phyloP scores from a whole-genome alignment of 2,329 filamentous ascomycete species.

The Diaporthe destruens region DNA sequence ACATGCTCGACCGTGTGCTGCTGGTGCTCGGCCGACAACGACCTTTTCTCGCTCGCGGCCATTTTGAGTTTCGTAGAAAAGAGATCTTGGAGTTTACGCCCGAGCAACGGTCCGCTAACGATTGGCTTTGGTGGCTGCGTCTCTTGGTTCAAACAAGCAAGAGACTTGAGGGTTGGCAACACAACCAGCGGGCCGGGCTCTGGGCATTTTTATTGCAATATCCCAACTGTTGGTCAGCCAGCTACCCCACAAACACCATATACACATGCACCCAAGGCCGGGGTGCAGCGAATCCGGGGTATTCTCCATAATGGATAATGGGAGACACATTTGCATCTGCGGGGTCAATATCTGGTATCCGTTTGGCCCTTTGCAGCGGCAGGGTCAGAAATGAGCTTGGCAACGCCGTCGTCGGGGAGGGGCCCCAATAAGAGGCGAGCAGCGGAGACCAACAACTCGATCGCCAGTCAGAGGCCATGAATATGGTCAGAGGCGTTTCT shows the following conservation, averaged over 20 bases:
- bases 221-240: not conserved
- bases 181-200: slow-evolving; percentile 1
- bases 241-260: not conserved
- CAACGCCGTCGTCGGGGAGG: slow-evolving; percentile 17
- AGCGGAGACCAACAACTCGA: not conserved
- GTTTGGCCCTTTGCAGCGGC: slow-evolving; percentile 4
- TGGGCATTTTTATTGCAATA: slow-evolving; percentile 27
- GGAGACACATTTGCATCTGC: slow-evolving; percentile 12
- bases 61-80: not conserved
- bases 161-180: not conserved
- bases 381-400: slow-evolving; percentile 9
- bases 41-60: slow-evolving; percentile 13
- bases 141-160: slow-evolving; percentile 16
- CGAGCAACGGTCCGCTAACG: not conserved
- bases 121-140: not conserved
- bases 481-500: slow-evolving; percentile 5
- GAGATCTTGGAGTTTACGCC: not conserved
- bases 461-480: slow-evolving; percentile 26
- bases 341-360: slow-evolving; percentile 21
- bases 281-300: slow-evolving; percentile 29
- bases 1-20: not conserved
- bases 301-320: not conserved
- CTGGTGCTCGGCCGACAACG: not conserved
- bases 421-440: slow-evolving; percentile 1
- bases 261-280: slow-evolving; percentile 1